Evolutionary conservation across 2,329 filamentous ascomycete species (phyloP).

Genomic region (Paecilomyces fulvus): DNA sequence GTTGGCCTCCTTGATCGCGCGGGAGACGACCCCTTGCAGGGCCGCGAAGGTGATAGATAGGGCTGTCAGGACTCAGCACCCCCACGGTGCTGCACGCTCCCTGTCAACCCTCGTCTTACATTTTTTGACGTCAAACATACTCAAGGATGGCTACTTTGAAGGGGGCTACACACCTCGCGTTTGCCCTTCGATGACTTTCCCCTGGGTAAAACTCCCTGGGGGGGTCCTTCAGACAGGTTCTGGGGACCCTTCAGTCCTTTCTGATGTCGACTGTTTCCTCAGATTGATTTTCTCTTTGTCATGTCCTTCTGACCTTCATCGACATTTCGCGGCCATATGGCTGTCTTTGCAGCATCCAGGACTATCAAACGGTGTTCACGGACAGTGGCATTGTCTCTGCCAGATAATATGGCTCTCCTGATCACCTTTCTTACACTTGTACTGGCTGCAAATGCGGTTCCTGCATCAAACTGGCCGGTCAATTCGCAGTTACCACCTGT

Average conservation of each 20-base stretch:
- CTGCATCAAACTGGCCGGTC: constrained; percentile 56
- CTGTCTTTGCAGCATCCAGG: background rate
- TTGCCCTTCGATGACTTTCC: constrained; percentile 18
- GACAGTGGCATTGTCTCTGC: constrained; percentile 10
- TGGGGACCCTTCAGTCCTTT: background rate
- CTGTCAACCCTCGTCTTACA: constrained; percentile 25
- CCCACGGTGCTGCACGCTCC: constrained; percentile 9
- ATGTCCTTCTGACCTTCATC: background rate
- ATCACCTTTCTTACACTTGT: constrained; percentile 18
- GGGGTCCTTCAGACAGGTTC: background rate
- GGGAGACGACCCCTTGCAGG: constrained; percentile 26
- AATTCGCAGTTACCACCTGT: constrained; percentile 79
- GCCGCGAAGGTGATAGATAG: constrained; percentile 19
- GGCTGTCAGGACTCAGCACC: constrained; percentile 15
- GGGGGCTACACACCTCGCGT: constrained; percentile 22
- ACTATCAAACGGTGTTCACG: constrained; percentile 7
- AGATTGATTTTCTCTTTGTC: background rate
- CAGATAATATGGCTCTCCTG: constrained; percentile 20
- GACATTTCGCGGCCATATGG: background rate
- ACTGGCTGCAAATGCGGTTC: constrained; percentile 24
- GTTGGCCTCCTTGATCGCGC: constrained; percentile 16
- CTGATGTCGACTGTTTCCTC: background rate
- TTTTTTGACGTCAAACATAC: constrained; percentile 30
- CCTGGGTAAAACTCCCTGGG: constrained; percentile 15
- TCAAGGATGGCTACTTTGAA: constrained; percentile 29